phyloP scores from a whole-genome alignment of 352 stramenopile species.

The Phytophthora citricola region DNA sequence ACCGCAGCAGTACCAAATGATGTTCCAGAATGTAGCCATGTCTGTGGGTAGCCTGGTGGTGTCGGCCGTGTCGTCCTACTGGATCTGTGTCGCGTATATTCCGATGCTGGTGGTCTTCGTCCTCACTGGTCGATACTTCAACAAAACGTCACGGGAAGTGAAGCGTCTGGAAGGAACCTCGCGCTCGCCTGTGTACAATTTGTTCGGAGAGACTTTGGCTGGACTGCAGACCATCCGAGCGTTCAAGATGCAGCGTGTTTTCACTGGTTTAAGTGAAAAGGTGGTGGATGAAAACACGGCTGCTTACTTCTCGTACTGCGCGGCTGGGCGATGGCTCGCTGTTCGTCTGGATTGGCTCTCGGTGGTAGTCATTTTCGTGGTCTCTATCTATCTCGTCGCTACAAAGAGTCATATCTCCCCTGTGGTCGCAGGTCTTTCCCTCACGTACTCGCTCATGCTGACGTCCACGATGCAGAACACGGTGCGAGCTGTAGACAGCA shows the following conservation, averaged over 20 bases:
- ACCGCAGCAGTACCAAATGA: conserved; percentile 44
- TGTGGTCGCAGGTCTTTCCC: conserved; percentile 36
- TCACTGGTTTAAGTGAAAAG: conserved; percentile 45
- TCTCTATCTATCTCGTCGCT: conserved; percentile 72
- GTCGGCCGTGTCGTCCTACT: conserved; percentile 47
- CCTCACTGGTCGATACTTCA: conserved; percentile 84
- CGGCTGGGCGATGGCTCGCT: conserved; percentile 91
- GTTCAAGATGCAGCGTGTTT: conserved; percentile 47
- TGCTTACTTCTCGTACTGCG: conserved; percentile 58
- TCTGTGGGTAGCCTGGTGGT: conserved; percentile 48
- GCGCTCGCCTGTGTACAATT: conserved; percentile 90
- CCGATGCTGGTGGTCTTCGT: conserved; percentile 68
- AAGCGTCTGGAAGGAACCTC: conserved; percentile 93
- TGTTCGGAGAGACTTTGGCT: conserved; percentile 91
- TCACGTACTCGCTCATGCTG: conserved; percentile 55
- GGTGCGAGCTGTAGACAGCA: conserved; percentile 25
- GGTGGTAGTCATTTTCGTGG: conserved; percentile 71
- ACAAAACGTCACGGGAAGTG: conserved; percentile 80
- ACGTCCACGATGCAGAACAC: conserved; percentile 51
- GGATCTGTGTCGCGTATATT: conserved; percentile 59
- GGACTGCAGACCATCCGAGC: conserved; percentile 92
- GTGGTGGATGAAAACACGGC: conserved; percentile 52
- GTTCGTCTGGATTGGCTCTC: conserved; percentile 87
- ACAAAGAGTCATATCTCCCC: conserved; percentile 45
- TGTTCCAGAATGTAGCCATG: conserved; percentile 39